These are phyloP conservation scores for Rhododendron henanense DNA, from an alignment of 148 eudicot genomes.

Conservation along the genomic window DNA sequence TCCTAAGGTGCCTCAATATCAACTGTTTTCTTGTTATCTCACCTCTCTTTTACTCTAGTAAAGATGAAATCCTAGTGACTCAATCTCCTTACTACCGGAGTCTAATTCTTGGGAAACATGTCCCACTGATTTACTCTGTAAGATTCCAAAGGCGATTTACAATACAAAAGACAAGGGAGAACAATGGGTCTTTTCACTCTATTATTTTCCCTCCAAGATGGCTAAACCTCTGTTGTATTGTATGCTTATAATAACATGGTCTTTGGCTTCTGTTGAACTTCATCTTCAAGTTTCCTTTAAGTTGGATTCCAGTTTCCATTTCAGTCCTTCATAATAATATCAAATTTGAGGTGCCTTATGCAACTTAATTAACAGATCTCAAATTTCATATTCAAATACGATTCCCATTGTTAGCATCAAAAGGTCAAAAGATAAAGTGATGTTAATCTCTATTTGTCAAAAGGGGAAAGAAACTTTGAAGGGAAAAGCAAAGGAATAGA, in stretches of 20 bases:
- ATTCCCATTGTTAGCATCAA: constrained; percentile 5
- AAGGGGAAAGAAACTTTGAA: not conserved
- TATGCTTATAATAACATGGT: not conserved
- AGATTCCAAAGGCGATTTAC: not conserved
- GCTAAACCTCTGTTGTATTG: not conserved
- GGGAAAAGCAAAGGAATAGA: constrained; percentile 7
- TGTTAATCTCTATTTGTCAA: constrained; percentile 7
- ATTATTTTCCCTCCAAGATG: not conserved
- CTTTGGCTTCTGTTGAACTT: constrained; percentile 8
- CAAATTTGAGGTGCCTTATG: not conserved
- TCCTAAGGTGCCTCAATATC: not conserved
- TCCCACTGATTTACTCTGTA: not conserved
- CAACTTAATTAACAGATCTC: not conserved
- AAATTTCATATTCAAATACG: constrained; percentile 3
- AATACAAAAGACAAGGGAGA: not conserved
- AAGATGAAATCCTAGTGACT: not conserved
- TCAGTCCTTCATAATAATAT: not conserved
- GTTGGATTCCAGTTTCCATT: constrained; percentile 4
- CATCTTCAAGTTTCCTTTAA: not conserved
- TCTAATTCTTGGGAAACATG: not conserved
- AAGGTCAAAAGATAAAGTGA: not conserved
- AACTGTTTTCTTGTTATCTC: not conserved
- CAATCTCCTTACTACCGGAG: not conserved
- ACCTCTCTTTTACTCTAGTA: not conserved
- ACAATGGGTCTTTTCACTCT: not conserved